phyloP scores from a whole-genome alignment of 2,329 filamentous ascomycete genomes.

The Teratosphaeria gauchensis region DNA sequence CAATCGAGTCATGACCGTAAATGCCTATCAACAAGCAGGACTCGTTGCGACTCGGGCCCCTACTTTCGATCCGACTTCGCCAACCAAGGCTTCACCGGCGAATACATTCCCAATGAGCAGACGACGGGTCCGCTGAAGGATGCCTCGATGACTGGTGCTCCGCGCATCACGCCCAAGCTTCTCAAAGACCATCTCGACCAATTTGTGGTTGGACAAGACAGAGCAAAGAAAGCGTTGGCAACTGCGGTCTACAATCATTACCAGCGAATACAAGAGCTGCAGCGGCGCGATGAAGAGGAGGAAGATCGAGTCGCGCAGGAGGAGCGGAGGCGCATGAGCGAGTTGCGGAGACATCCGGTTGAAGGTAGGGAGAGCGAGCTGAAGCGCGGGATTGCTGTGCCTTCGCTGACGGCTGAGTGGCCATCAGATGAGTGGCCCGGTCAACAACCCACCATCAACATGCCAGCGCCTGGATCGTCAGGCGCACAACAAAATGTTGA shows the following conservation, averaged over 20 bases:
- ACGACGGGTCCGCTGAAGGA: conserved; percentile 55
- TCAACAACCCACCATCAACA: conserved; percentile 45
- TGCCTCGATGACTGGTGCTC: conserved; percentile 47
- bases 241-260: conserved; percentile 96
- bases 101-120: conserved; percentile 53
- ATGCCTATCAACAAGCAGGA: conserved; percentile 22
- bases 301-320: conserved; percentile 64
- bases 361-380: conserved; percentile 51
- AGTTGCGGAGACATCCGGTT: conserved; percentile 55
- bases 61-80: conserved; percentile 55
- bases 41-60: conserved; percentile 34
- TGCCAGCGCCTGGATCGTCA: conserved; percentile 9
- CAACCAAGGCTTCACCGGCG: conserved; percentile 51
- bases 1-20: conserved; percentile 7
- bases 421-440: conserved; percentile 47
- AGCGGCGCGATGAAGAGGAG: conserved; percentile 69
- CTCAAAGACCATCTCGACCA: conserved; percentile 89
- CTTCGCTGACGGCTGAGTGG: conserved; percentile 24
- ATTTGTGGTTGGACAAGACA: conserved; percentile 92
- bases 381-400: conserved; percentile 23
- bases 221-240: conserved; percentile 87
- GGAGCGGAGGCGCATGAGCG: conserved; percentile 56
- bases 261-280: conserved; percentile 67
- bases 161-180: conserved; percentile 50
- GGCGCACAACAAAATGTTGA: background rate